Base-by-base conservation (phyloP, 352 stramenopile species). In the Pythium phragmitis region DNA sequence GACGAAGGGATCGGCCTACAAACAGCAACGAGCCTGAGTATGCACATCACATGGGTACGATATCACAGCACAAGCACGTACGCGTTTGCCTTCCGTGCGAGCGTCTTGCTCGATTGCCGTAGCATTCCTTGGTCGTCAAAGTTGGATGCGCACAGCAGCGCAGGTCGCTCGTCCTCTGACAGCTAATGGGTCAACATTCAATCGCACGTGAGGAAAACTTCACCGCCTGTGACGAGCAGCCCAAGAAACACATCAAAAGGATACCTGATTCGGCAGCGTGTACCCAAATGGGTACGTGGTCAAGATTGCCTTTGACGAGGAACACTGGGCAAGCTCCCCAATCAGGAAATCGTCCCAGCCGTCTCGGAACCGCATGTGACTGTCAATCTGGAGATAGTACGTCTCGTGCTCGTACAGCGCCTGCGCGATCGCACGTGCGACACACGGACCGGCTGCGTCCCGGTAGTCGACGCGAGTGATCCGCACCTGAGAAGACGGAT, bases 371-470 rank as follows among this genome's bases (percentile, higher is more conserved):
- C 92, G 82, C 83, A 97, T 99, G 74, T 98, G 96, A 57, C 92
- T 97, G 70, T 99, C 96, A 65, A 98, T 97, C 70, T 98, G 94
- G 5, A 99, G 80, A 37, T 97, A 82, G 69, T 92, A 98, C 13
- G 79, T 42, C 69, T 99, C 94, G 26, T 76, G 82, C 17, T 77
- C 51, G 68, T 83, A 96, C 2, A 98, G 69, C 21, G 72, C 72
- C 71, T 98, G 89, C 11, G 81, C 80, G 6, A 91, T 69, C 36
- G 77, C 69, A 34, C 96, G 82, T 34, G 96, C 94, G 34, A 96
- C 91, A 64, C 91, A 98, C 16, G 96, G 96, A 17, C 94, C 94
- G 4, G 86, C 86, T 17, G 96, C 92, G 42, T 96, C 62, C 26
- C 68, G 69, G 47, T 85, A 87, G 50, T 96, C 73, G 50, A 98